phyloP scores from a whole-genome alignment of 768 basidiomycete species.

The Gloeostereum incarnatum region DNA sequence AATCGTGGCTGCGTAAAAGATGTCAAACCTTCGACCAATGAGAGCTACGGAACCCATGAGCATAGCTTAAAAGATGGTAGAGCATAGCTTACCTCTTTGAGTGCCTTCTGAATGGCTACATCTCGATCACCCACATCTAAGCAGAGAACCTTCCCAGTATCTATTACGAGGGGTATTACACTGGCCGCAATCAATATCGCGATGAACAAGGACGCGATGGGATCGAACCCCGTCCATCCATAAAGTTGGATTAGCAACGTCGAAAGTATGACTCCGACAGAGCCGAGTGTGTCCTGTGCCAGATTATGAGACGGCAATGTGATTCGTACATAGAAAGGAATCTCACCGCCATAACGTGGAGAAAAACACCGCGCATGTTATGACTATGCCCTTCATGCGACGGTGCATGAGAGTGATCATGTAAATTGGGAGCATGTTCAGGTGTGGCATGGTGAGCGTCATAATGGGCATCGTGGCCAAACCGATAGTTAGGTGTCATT shows the following conservation, averaged over 20 bases:
- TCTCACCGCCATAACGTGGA: constrained; percentile 92
- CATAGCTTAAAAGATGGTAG: neutral
- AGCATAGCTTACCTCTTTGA: constrained; percentile 45
- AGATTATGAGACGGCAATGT: constrained; percentile 3
- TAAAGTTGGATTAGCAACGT: constrained; percentile 93
- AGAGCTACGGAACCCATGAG: constrained; percentile 37
- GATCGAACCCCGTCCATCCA: constrained; percentile 99
- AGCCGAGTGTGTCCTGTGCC: constrained; percentile 83
- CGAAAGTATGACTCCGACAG: constrained; percentile 96
- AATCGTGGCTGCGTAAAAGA: constrained; percentile 80
- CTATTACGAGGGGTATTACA: constrained; percentile 90
- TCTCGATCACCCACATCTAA: constrained; percentile 73
- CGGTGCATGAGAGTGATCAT: constrained; percentile 42
- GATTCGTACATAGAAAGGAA: constrained; percentile 6
- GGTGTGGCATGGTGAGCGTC: constrained; percentile 27
- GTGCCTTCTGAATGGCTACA: constrained; percentile 41
- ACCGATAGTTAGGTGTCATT: constrained; percentile 55
- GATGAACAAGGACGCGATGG: constrained; percentile 95
- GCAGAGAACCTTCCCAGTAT: constrained; percentile 82
- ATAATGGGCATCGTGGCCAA: constrained; percentile 43
- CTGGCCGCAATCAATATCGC: constrained; percentile 92
- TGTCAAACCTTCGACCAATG: constrained; percentile 66
- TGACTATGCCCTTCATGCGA: constrained; percentile 84
- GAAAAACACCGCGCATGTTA: constrained; percentile 98
- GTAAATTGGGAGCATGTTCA: constrained; percentile 31